Conservation (phyloP, 1,139 yeast species). For the Keqinozyma sinolaborantium region DNA sequence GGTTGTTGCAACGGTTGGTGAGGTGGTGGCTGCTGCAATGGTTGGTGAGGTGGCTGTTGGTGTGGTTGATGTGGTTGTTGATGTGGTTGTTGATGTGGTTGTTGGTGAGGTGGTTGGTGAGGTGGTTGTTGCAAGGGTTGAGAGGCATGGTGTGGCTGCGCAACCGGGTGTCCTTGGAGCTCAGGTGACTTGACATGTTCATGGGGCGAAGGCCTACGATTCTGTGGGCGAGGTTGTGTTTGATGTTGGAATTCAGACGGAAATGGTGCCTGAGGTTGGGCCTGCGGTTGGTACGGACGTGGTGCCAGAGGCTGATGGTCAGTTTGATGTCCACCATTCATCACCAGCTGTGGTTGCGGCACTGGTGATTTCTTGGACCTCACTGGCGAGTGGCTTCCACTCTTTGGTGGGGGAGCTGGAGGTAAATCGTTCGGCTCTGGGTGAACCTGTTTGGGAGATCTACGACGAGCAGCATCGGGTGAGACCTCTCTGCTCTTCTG, state of each 20-base stretch:
- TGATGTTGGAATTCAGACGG: slow-evolving; percentile 4
- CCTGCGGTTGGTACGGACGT: slow-evolving; percentile 3
- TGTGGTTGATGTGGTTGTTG: slow-evolving; percentile 6
- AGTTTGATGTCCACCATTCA: neutral
- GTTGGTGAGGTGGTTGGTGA: slow-evolving; percentile 2
- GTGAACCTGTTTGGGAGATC: too few relatives aligned
- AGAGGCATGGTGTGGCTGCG: slow-evolving; percentile 4
- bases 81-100: slow-evolving; percentile 3
- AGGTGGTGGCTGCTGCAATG: slow-evolving; percentile 2
- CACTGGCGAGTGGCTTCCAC: too few relatives aligned
- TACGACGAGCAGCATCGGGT: too few relatives aligned
- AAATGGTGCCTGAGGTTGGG: slow-evolving; percentile 4
- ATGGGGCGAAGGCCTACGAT: slow-evolving; percentile 1
- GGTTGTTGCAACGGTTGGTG: slow-evolving; percentile 2
- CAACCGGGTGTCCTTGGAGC: slow-evolving; percentile 2
- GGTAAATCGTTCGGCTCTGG: too few relatives aligned
- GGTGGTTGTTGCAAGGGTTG: slow-evolving; percentile 3
- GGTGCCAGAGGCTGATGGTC: neutral
- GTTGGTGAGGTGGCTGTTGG: slow-evolving; percentile 4
- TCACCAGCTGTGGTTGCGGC: slow-evolving; percentile 1
- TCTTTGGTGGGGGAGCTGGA: too few relatives aligned
- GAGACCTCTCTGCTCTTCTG: too few relatives aligned
- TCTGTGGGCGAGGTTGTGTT: slow-evolving; percentile 2
- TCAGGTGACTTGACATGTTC: slow-evolving; percentile 6
- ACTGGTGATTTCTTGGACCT: neutral